These are phyloP conservation scores for Peltaster fructicola DNA, from an alignment of 2,329 filamentous ascomycete genomes.

Conservation along the genomic window DNA sequence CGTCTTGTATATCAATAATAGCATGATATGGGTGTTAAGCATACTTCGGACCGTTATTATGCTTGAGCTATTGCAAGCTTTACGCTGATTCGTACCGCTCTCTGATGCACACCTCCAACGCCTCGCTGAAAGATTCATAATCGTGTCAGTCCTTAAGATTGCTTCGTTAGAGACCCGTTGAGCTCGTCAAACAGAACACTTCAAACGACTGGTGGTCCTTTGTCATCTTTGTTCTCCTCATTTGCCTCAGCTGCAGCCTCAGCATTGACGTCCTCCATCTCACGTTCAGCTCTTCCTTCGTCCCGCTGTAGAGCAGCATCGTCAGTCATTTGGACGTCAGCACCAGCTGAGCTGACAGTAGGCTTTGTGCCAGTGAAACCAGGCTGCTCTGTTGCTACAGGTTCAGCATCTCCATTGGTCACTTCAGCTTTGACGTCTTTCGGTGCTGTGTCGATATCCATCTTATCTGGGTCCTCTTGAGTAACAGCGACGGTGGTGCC, in stretches of 20 bases:
- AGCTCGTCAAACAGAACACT: no score
- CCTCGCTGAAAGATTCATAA: no score
- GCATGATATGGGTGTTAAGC: no score
- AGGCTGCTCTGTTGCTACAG: slow-evolving; percentile 1
- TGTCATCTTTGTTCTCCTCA: slow-evolving; percentile 1
- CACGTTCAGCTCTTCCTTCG: slow-evolving; percentile 15
- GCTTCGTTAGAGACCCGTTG: no score
- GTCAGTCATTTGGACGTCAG: slow-evolving; percentile 13
- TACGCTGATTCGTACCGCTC: no score
- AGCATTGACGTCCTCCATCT: slow-evolving; percentile 24
- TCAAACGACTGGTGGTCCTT: slow-evolving; percentile 1
- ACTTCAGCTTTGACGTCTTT: slow-evolving; percentile 1
- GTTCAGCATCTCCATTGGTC: no score
- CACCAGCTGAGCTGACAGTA: slow-evolving; percentile 3
- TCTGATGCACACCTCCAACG: no score
- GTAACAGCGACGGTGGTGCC: no score
- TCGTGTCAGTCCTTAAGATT: no score
- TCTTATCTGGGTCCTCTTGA: slow-evolving; percentile 19
- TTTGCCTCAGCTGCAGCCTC: slow-evolving; percentile 66
- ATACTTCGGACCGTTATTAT: no score
- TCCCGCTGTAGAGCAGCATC: slow-evolving; percentile 12
- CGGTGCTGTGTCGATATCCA: slow-evolving; percentile 9
- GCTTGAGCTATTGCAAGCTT: no score
- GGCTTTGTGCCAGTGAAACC: slow-evolving; percentile 3
- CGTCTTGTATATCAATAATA: no score